Evolutionary conservation across 2,329 filamentous ascomycete species (phyloP), one percentile per base, ranked within the genome.

Genomic region (Ceratocystis cubensis): DNA sequence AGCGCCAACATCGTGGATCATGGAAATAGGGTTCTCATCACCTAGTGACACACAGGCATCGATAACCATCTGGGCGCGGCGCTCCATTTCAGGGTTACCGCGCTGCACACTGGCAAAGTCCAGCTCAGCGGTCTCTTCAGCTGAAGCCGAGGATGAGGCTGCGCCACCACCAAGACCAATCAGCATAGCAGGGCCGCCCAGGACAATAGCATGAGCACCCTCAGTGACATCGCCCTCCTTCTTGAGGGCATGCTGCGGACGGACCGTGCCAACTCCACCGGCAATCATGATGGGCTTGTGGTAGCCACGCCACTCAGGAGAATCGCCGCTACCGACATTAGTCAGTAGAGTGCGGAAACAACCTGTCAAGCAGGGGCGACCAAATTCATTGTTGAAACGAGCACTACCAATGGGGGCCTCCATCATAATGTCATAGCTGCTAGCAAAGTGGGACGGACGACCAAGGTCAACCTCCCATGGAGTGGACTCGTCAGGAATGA

Each of bases 221-320:
- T 91, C 84, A 64, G 87, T 86, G 20, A 99, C 94, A 69, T 89
- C 81, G 13, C 83, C 81, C 7, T 87, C 84, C 69, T 89, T 83
- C 78, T 99, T 99, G 68, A 96, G 81, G 2, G 94, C 93, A 73
- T 96, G 89, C 72, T 93, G 87, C 15, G 94, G 93, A 67, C 94
- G 81, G 37, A 97, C 93, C 5, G 89, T 96, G 62, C 94, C 94
- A 45, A 97, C 85, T 73, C 94, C 94, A 73, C 94, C 94, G 69
- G 94, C 94, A 77, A 99, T 91, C 90, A 96, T 96, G 75, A 96
- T 96, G 8, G 94, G 94, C 79, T 99, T 99, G 77, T 97, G 94
- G 75, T 96, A 99, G 28, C 94, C 94, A 71, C 93, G 84, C 73
- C 90, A 83, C 71, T 96, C 91, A 22, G 81, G 81, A 20, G 73